Evolutionary conservation across 129 eudicot species (phyloP).

Genomic region (Saposhnikovia divaricata): DNA sequence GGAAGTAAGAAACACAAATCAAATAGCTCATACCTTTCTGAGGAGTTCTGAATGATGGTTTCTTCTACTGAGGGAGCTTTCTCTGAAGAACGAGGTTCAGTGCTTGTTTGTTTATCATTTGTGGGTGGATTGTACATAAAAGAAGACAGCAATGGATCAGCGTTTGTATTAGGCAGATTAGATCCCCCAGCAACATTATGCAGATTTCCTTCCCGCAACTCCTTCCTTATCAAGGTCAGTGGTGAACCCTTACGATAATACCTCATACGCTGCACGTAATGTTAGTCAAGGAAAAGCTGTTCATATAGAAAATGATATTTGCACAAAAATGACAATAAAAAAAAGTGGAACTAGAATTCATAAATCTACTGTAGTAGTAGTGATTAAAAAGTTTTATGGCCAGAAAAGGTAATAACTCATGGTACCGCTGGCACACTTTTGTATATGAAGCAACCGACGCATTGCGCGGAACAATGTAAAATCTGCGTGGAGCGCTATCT

Average conservation of each 20-base stretch:
- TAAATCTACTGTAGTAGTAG: not conserved
- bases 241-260: conserved; percentile 45
- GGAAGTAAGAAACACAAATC: not conserved
- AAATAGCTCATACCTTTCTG: conserved; percentile 33
- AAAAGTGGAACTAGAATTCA: not conserved
- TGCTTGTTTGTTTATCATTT: conserved; percentile 29
- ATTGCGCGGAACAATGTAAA: not conserved
- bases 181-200: conserved; percentile 61
- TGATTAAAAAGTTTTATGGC: not conserved
- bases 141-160: conserved; percentile 69
- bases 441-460: not conserved
- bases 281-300: conserved; percentile 47
- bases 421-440: not conserved
- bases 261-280: conserved; percentile 79
- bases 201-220: conserved; percentile 54
- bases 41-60: conserved; percentile 17
- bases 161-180: conserved; percentile 38
- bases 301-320: not conserved
- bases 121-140: conserved; percentile 47
- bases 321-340: not conserved
- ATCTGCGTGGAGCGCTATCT: not conserved
- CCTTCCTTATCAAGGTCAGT: conserved; percentile 43
- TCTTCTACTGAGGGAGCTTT: conserved; percentile 21
- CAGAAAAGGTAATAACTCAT: not conserved
- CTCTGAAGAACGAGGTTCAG: conserved; percentile 29